Conservation (phyloP, 1,284 basidiomycete species). For the Wolfiporia cocos region DNA sequence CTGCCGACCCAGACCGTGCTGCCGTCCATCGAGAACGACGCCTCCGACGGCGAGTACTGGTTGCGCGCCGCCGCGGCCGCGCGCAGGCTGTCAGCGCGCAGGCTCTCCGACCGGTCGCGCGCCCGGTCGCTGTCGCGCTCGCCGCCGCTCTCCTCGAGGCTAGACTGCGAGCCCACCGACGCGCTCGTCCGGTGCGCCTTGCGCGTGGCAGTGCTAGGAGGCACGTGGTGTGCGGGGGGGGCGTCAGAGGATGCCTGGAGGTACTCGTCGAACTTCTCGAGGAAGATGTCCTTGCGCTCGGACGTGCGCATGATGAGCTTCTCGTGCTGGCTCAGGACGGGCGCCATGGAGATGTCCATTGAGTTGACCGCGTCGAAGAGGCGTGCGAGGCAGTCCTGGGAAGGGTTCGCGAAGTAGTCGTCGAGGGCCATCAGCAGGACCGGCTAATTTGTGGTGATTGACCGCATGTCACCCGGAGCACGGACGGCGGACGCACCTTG, state of each 20-base stretch:
- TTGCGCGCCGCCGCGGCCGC: constrained; percentile 23
- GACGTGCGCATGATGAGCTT: constrained; percentile 86
- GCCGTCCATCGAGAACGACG: constrained; percentile 66
- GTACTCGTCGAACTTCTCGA: constrained; percentile 64
- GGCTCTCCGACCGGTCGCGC: constrained; percentile 13
- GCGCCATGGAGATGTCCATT: constrained; percentile 82
- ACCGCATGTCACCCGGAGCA: too few relatives aligned
- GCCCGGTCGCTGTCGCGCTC: constrained; percentile 30
- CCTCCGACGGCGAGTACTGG: constrained; percentile 55
- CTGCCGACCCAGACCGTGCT: constrained; percentile 78
- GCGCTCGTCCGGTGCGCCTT: constrained; percentile 41
- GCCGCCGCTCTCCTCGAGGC: constrained; percentile 59
- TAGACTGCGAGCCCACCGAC: constrained; percentile 56
- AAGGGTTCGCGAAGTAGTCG: constrained; percentile 88
- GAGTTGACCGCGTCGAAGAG: constrained; percentile 92
- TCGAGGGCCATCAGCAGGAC: constrained; percentile 91
- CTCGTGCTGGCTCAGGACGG: constrained; percentile 74
- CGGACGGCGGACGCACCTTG: constrained; percentile 59
- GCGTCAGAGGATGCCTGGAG: constrained; percentile 10
- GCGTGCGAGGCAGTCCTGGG: constrained; percentile 81
- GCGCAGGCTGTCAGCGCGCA: constrained; percentile 34
- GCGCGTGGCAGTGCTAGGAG: constrained; percentile 16
- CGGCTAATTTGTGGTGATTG: too few relatives aligned
- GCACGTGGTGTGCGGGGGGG: too few relatives aligned
- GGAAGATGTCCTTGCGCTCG: constrained; percentile 89